These are phyloP conservation scores for Basipetospora chlamydospora DNA, from an alignment of 2,329 filamentous ascomycete genomes.

Conservation along the genomic window DNA sequence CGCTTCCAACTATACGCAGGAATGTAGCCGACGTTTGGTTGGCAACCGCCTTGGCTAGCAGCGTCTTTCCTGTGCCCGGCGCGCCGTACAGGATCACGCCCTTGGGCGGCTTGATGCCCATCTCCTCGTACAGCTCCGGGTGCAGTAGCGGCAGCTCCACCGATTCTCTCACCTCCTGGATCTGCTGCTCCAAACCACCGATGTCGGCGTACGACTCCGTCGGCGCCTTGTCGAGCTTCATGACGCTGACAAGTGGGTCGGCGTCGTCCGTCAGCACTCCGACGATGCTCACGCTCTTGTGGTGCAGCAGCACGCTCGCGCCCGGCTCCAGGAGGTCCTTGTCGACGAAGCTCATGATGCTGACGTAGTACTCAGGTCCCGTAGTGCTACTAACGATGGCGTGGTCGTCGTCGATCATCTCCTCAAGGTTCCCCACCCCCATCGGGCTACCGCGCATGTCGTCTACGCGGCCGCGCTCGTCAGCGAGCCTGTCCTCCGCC, in stretches of 20 bases:
- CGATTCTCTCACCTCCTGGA: conserved; percentile 94
- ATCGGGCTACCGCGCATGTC: conserved; percentile 98
- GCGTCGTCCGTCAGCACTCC: conserved; percentile 94
- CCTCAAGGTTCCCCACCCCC: conserved; percentile 94
- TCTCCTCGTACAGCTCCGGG: conserved; percentile 96
- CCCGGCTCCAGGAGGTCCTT: conserved; percentile 96
- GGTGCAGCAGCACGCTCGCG: conserved; percentile 85
- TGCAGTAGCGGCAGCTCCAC: conserved; percentile 91
- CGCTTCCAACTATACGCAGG: conserved; percentile 89
- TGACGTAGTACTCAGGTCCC: conserved; percentile 96
- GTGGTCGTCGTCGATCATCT: conserved; percentile 98
- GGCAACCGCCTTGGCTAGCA: conserved; percentile 90
- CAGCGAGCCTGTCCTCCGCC: conserved; percentile 70
- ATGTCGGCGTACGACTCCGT: conserved; percentile 98
- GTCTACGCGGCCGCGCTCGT: conserved; percentile 87
- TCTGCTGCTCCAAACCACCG: conserved; percentile 86
- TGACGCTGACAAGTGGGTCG: conserved; percentile 89
- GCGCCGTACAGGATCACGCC: conserved; percentile 98
- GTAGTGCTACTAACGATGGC: conserved; percentile 97
- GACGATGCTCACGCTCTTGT: conserved; percentile 96
- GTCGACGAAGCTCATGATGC: conserved; percentile 99
- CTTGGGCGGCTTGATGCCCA: conserved; percentile 99
- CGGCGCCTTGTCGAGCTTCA: conserved; percentile 98
- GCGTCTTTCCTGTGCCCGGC: conserved; percentile 90
- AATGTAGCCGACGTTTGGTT: conserved; percentile 99